Conservation (phyloP, 352 stramenopile genomes). For the Globisporangium cylindrosporum region DNA sequence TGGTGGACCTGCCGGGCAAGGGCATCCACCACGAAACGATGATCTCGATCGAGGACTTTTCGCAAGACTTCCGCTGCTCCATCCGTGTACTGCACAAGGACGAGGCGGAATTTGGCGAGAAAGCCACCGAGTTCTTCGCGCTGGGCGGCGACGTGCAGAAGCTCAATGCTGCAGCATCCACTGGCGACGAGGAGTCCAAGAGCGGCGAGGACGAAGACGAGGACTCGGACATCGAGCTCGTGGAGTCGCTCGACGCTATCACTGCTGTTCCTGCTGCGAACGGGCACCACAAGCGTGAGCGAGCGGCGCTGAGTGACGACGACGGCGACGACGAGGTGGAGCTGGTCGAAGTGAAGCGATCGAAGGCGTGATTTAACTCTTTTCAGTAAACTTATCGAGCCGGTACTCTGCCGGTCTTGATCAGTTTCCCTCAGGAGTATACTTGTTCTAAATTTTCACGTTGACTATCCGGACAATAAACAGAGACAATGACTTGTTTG, state of each 20-base stretch:
- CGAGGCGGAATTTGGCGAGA: slow-evolving; percentile 58
- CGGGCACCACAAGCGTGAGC: slow-evolving; percentile 10
- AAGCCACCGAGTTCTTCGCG: slow-evolving; percentile 70
- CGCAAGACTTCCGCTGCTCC: slow-evolving; percentile 90
- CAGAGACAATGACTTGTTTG: background rate
- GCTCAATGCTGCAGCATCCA: slow-evolving; percentile 31
- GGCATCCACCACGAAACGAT: slow-evolving; percentile 92
- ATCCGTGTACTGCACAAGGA: slow-evolving; percentile 77
- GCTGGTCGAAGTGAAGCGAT: slow-evolving; percentile 17
- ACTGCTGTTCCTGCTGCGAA: background rate
- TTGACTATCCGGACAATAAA: background rate
- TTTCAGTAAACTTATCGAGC: background rate
- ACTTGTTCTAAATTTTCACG: background rate
- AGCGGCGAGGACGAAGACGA: slow-evolving; percentile 30
- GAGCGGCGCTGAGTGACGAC: background rate
- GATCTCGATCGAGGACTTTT: slow-evolving; percentile 94
- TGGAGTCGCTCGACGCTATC: slow-evolving; percentile 15
- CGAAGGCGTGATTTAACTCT: slow-evolving; percentile 14
- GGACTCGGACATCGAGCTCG: slow-evolving; percentile 32
- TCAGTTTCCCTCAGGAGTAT: slow-evolving; percentile 8
- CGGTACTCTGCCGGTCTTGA: background rate
- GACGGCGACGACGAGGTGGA: slow-evolving; percentile 15
- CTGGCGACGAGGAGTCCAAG: slow-evolving; percentile 25
- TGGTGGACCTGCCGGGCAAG: slow-evolving; percentile 87
- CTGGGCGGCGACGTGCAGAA: slow-evolving; percentile 67